These are phyloP conservation scores for Geranium incanum DNA, from an alignment of 441 rosid genomes.

Conservation along the genomic window DNA sequence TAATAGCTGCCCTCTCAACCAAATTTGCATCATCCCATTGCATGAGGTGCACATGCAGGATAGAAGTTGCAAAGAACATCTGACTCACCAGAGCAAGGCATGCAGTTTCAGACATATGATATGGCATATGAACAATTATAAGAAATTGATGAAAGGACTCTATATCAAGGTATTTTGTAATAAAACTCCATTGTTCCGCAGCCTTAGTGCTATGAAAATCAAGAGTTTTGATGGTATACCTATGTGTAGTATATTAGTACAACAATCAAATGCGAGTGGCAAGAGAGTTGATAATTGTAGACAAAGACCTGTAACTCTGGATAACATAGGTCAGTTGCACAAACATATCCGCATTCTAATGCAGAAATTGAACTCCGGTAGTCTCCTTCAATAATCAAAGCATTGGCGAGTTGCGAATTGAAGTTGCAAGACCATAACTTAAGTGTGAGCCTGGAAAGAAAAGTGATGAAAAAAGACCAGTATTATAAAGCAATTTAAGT, in stretches of 20 bases:
- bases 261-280: not conserved
- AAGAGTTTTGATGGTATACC: not conserved
- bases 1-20: slow-evolving; percentile 18
- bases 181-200: not conserved
- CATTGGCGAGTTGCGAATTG: slow-evolving; percentile 87
- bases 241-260: not conserved
- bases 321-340: slow-evolving; percentile 51
- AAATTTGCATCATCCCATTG: not conserved
- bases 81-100: slow-evolving; percentile 20
- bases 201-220: not conserved
- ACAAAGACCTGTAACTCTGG: slow-evolving; percentile 67
- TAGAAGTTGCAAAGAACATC: slow-evolving; percentile 89
- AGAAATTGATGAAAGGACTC: not conserved
- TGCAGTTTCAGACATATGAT: not conserved
- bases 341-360: slow-evolving; percentile 53
- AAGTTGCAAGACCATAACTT: slow-evolving; percentile 88
- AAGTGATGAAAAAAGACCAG: not conserved
- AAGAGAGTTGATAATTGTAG: not conserved
- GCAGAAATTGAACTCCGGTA: slow-evolving; percentile 56
- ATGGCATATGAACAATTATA: not conserved
- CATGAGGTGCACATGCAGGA: slow-evolving; percentile 63
- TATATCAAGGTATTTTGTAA: not conserved
- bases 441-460: slow-evolving; percentile 34
- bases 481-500: no score
- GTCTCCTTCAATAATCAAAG: slow-evolving; percentile 73